Evolutionary conservation across 1,139 yeast species (phyloP), one percentile per base, ranked within the genome.

Genomic region (Eremothecium cymbalariae): DNA sequence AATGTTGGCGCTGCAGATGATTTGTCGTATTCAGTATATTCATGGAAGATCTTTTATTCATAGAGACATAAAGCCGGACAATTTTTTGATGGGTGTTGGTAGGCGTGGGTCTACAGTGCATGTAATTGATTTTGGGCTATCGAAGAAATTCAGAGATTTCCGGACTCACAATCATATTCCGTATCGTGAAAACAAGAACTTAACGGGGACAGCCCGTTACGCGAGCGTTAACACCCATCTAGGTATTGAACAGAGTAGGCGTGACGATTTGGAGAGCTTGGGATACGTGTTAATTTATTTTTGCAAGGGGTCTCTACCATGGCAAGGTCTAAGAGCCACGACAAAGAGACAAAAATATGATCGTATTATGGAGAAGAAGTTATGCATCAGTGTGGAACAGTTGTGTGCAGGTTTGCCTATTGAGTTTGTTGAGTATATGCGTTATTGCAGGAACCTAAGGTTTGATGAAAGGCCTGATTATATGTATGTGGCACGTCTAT

Each of bases 251-350:
- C 98, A 90, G 62, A 77, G 86, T 47, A 79, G 98, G 65, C 75
- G 98, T 58, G 98, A 90, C 62, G 98, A 90, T 60, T 72, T 90
- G 56, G 98, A 90, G 64, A 79, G 93, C 49, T 72, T 90, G 59
- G 97, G 96, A 25, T 88, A 90, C 59, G 96, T 90, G 37, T 71
- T 90, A 54, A 84, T 90, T 51, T 90, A 90, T 63, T 90, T 90
- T 58, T 85, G 95, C 60, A 77, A 95, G 44, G 97, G 98, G 27
- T 81, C 94, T 9, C 70, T 90, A 52, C 98, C 98, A 33, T 90
- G 98, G 98, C 98, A 90, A 64, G 98, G 98, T 3, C 74, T 90
- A 52, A 85, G 86, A 60, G 98, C 98, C 21, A 94, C 90, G 30
- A 86, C 97, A 12, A 90, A 90, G 67, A 80, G 94, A 62, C 97